Evolutionary conservation across 345 rosid genomes (phyloP).

Genomic region (Arabidopsis suecica): DNA sequence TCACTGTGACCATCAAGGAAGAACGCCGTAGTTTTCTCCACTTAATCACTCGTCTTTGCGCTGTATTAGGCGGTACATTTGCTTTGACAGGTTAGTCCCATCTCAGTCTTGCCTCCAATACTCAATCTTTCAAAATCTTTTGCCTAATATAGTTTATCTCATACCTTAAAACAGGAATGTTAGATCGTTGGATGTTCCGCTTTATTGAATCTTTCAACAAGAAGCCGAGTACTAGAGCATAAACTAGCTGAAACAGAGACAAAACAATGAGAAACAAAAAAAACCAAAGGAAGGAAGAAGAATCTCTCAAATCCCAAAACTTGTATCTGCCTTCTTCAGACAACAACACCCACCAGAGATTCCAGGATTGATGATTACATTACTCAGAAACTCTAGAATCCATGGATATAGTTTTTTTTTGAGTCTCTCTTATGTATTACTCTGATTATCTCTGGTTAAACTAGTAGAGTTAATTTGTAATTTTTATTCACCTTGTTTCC

Average conservation of each 20-base stretch:
- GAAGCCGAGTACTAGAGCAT: constrained; percentile 44
- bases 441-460: constrained; percentile 28
- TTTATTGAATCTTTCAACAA: constrained; percentile 68
- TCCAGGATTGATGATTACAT: constrained; percentile 25
- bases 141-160: background rate
- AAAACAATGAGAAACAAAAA: background rate
- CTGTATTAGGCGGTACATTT: constrained; percentile 98
- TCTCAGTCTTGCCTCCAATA: background rate
- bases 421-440: constrained; percentile 16
- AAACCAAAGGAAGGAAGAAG: constrained; percentile 6
- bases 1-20: constrained; percentile 94
- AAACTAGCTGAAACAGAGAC: constrained; percentile 29
- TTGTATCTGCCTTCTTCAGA: constrained; percentile 27
- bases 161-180: constrained; percentile 65
- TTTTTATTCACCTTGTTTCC: constrained; percentile 3
- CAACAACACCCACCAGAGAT: constrained; percentile 13
- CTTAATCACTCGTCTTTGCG: constrained; percentile 94
- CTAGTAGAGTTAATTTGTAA: constrained; percentile 36
- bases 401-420: constrained; percentile 23
- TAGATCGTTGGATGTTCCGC: constrained; percentile 98
- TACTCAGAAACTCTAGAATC: constrained; percentile 21
- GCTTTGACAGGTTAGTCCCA: constrained; percentile 83
- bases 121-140: background rate
- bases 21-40: constrained; percentile 93
- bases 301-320: constrained; percentile 24